Evolutionary conservation across 305 asterid genomes (phyloP), one percentile per base, ranked within the genome.

Genomic region (Rubia balearica): DNA sequence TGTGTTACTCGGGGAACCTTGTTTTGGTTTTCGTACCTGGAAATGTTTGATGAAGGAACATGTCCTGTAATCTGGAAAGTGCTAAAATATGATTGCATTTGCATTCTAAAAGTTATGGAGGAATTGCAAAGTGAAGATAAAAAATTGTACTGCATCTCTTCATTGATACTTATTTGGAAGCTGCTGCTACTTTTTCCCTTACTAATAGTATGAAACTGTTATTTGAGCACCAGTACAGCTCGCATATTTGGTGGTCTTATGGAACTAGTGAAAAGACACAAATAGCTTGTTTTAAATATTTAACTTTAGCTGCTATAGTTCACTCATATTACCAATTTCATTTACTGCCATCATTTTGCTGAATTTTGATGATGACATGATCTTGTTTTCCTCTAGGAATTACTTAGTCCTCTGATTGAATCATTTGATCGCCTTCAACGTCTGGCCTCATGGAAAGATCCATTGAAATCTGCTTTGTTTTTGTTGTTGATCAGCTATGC

Each of bases 401-500:
- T 92, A 87, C 88, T 92, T 78, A 82, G 81, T 74, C 96, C 96
- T 53, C 81, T 90, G 61, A 70, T 83, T 60, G 82, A 74, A 77
- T 71, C 73, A 67, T 82, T 73, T 76, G 73, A 79, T 73, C 79
- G 71, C 76, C 78, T 89, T 67, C 88, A 80, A 69, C 83, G 45
- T 60, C 77, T 92, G 86, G 88, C 87, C 70, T 87, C 91, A 68
- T 92, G 98, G 98, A 84, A 81, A 70, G 88, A 90, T 75, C 96
- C 96, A 64, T 81, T 72, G 82, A 88, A 85, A 78, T 92, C 98
- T 12, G 57, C 74, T 63, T 60, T 81, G 76, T 85, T 88, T 84
- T 76, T 92, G 81, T 68, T 83, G 76, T 67, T 90, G 68, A 72
- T 73, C 71, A 80, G 96, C 90, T 92, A 82, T 81, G 40, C 77